Base-by-base conservation (phyloP, 2,329 filamentous ascomycete species). In the Celoporthe dispersa region DNA sequence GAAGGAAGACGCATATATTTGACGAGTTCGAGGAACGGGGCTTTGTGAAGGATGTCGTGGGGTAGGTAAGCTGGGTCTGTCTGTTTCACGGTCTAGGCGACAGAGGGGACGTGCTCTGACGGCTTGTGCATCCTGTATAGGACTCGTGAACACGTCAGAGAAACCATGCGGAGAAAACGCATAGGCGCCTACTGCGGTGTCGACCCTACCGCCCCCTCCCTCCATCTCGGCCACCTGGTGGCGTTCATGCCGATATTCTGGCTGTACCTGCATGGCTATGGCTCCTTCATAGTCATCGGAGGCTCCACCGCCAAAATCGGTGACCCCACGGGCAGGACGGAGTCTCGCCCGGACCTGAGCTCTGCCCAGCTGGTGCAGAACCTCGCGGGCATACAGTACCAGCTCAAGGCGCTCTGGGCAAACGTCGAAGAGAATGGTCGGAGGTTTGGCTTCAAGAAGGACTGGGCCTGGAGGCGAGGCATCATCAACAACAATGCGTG, bases 201-300 rank as follows among this genome's bases (percentile, higher is more conserved):
- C 76, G 93, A 97, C 77, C 92, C 93, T 6, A 96, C 93, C 0
- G 92, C 92, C 19, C 84, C 88, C 68, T 96, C 93, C 2, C 83
- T 96, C 70, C 93, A 97, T 76, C 84, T 96, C 62, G 93, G 93
- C 70, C 92, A 97, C 77, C 84, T 97, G 7, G 83, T 96, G 19
- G 91, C 93, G 31, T 84, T 95, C 68, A 96, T 96, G 93, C 88
- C 92, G 22, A 83, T 95, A 33, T 94, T 94, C 81, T 95, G 92
- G 91, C 87, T 94, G 83, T 94, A 93, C 81, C 84, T 94, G 73
- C 85, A 94, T 77, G 93, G 93, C 33, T 90, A 91, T 78, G 84
- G 87, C 41, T 85, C 90, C 35, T 83, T 92, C 64, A 90, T 88
- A 53, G 82, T 96, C 68, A 78, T 94, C 69, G 92, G 92, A 62